Evolutionary conservation across 495 filamentous ascomycete species (phyloP).

Genomic region (Tetracladium marchalianum): DNA sequence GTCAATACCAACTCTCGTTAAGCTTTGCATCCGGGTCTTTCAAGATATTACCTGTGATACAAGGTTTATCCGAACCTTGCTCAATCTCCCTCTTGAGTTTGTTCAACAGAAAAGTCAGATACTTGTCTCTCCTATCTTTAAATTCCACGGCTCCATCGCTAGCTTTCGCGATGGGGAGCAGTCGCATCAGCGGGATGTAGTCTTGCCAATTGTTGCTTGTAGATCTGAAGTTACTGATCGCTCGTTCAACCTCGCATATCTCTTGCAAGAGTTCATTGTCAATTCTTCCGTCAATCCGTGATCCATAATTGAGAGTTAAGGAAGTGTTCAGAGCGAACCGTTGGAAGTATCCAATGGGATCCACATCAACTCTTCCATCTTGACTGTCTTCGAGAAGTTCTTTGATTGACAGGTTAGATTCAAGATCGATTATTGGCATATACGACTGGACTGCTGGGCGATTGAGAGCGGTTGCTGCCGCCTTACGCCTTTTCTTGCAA

Average conservation of each 20-base stretch:
- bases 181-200: conserved; percentile 52
- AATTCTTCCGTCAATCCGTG: conserved; percentile 46
- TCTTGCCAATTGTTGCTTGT: conserved; percentile 66
- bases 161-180: conserved; percentile 35
- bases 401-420: conserved; percentile 52
- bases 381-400: conserved; percentile 49
- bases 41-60: conserved; percentile 59
- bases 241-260: conserved; percentile 53
- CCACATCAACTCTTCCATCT: conserved; percentile 47
- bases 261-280: conserved; percentile 49
- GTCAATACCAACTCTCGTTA: conserved; percentile 39
- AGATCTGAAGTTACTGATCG: conserved; percentile 52
- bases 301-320: conserved; percentile 57
- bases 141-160: conserved; percentile 44
- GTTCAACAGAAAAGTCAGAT: conserved; percentile 46
- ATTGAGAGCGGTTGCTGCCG: conserved; percentile 61
- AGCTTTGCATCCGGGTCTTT: conserved; percentile 54
- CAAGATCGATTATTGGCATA: conserved; percentile 65
- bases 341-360: conserved; percentile 57
- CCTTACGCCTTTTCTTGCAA: conserved; percentile 61
- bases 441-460: conserved; percentile 54
- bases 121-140: conserved; percentile 43
- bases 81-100: conserved; percentile 50
- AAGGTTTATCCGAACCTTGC: conserved; percentile 56
- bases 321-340: conserved; percentile 58